Evolutionary conservation across 2,329 filamentous ascomycete species (phyloP).

Genomic region (Trichoderma afroharzianum): DNA sequence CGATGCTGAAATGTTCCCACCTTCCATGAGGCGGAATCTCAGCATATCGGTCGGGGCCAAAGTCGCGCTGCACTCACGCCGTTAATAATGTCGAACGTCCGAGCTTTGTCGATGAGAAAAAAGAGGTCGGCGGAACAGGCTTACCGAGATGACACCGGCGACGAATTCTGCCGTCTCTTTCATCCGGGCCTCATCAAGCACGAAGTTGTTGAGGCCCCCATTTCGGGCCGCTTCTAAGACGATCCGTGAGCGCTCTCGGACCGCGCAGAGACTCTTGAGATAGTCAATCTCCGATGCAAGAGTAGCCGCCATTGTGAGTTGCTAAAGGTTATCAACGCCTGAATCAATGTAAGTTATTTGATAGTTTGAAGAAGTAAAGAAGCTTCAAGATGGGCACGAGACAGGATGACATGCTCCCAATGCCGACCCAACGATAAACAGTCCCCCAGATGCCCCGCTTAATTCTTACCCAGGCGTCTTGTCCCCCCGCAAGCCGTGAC

Average conservation of each 20-base stretch:
- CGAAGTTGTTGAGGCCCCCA: conserved; percentile 40
- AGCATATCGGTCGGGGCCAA: conserved; percentile 44
- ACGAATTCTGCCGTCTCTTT: conserved; percentile 41
- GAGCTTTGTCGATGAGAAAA: neutral
- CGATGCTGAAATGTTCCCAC: conserved; percentile 62
- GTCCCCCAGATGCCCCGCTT: conserved; percentile 9
- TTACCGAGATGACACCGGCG: conserved; percentile 40
- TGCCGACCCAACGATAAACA: conserved; percentile 5
- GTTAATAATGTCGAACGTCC: neutral
- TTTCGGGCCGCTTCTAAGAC: conserved; percentile 36
- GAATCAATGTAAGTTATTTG: neutral
- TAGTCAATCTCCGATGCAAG: conserved; percentile 25
- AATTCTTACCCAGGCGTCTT: neutral
- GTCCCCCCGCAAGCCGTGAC: neutral
- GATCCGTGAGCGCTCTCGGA: conserved; percentile 34
- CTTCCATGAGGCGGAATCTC: conserved; percentile 54
- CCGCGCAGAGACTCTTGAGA: conserved; percentile 34
- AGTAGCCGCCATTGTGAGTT: neutral
- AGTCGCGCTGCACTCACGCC: conserved; percentile 41
- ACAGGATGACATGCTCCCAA: conserved; percentile 6
- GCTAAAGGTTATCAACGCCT: neutral
- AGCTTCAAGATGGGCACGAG: neutral
- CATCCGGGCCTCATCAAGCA: conserved; percentile 38
- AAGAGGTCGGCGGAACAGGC: neutral
- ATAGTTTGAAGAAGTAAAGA: neutral